These are phyloP conservation scores for Salix koriyanagi DNA, from an alignment of 345 rosid species.

Conservation along the genomic window DNA sequence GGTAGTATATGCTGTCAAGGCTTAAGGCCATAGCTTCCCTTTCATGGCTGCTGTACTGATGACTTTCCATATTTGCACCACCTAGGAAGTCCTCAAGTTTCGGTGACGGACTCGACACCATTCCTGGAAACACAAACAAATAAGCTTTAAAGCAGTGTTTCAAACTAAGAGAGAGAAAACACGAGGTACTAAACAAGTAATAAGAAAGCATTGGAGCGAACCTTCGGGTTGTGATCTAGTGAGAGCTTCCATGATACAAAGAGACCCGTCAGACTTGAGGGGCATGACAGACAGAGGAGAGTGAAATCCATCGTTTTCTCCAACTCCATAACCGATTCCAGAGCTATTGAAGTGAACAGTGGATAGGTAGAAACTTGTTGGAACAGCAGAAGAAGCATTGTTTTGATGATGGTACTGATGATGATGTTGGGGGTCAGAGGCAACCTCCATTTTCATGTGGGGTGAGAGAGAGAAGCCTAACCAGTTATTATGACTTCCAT, in stretches of 20 bases:
- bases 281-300: constrained; percentile 69
- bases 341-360: constrained; percentile 29
- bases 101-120: constrained; percentile 50
- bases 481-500: constrained; percentile 43
- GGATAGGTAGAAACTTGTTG: constrained; percentile 41
- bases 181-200: neutral
- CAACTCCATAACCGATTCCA: constrained; percentile 42
- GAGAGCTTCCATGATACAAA: constrained; percentile 74
- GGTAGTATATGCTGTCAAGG: constrained; percentile 44
- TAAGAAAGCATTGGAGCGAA: constrained; percentile 7
- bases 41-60: constrained; percentile 35
- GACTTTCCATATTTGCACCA: constrained; percentile 44
- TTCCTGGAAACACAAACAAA: constrained; percentile 20
- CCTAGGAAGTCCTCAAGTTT: constrained; percentile 76
- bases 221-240: constrained; percentile 58
- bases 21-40: constrained; percentile 45
- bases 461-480: constrained; percentile 74
- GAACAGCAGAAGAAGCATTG: constrained; percentile 27
- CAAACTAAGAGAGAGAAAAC: neutral
- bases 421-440: constrained; percentile 32
- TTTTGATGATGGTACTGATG: constrained; percentile 26
- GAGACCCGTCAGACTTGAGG: constrained; percentile 74
- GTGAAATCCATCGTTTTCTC: constrained; percentile 41
- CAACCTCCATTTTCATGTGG: constrained; percentile 64
- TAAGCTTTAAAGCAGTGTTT: neutral